These are phyloP conservation scores for Cryptosporidium xiaoi DNA, from an alignment of 169 alveolate genomes.

Conservation along the genomic window DNA sequence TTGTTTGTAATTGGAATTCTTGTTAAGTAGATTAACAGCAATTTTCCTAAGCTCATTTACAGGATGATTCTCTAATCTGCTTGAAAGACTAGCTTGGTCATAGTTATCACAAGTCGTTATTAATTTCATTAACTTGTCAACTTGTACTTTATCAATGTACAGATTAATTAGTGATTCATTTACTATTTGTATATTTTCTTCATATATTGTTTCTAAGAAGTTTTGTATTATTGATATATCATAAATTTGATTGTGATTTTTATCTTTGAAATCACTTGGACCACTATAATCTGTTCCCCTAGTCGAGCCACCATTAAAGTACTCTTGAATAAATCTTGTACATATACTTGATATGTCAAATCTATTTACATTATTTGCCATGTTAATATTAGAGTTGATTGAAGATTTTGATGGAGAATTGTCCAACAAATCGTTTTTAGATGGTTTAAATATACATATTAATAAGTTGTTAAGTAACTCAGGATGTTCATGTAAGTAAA, in stretches of 20 bases:
- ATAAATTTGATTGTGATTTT: neutral
- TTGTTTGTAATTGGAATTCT: conserved; percentile 90
- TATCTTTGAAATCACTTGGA: neutral
- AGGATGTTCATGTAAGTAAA: conserved; percentile 99
- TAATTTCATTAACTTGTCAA: conserved; percentile 92
- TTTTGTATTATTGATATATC: conserved; percentile 64
- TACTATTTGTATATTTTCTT: conserved; percentile 80
- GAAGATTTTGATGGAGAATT: conserved; percentile 89
- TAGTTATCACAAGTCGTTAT: conserved; percentile 94
- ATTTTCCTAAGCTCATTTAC: conserved; percentile 97
- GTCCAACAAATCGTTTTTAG: conserved; percentile 39
- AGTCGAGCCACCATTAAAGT: neutral
- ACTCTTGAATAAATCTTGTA: conserved; percentile 61
- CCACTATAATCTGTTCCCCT: conserved; percentile 83
- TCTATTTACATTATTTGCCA: conserved; percentile 86
- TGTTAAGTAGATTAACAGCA: conserved; percentile 93
- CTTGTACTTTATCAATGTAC: conserved; percentile 96
- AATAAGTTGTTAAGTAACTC: conserved; percentile 92
- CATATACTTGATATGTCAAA: conserved; percentile 51
- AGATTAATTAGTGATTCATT: conserved; percentile 98
- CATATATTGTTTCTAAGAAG: conserved; percentile 52
- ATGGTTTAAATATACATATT: conserved; percentile 78
- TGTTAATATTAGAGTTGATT: conserved; percentile 86
- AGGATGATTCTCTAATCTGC: conserved; percentile 93
- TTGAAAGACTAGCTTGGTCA: conserved; percentile 94